phyloP scores from a whole-genome alignment of 192 early-diverging fungal species.

The Backusella tuberculispora region DNA sequence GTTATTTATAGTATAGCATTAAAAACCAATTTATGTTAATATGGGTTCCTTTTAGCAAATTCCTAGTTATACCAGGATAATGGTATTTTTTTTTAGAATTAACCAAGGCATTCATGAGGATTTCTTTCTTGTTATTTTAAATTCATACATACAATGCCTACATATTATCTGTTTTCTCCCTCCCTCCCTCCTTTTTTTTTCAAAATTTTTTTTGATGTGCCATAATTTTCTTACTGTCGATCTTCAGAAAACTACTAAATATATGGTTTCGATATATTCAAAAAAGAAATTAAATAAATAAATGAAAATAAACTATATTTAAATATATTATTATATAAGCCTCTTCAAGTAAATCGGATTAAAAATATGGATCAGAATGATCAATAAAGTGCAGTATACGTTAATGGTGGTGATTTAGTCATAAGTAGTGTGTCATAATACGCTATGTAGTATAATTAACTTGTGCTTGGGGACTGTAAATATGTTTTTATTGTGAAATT shows the following conservation, averaged over 20 bases:
- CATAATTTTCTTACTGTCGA: neutral
- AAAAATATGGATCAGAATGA: neutral
- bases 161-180: too few relatives aligned
- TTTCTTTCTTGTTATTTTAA: too few relatives aligned
- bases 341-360: neutral
- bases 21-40: too few relatives aligned
- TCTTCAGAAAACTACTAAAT: neutral
- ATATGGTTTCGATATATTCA: neutral
- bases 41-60: too few relatives aligned
- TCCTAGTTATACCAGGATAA: too few relatives aligned
- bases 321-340: neutral
- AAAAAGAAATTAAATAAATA: too few relatives aligned
- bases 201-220: neutral
- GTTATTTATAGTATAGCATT: too few relatives aligned
- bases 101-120: too few relatives aligned
- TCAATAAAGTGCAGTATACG: neutral
- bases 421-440: neutral
- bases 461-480: neutral
- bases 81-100: too few relatives aligned
- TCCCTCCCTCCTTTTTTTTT: too few relatives aligned
- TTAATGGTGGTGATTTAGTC: neutral
- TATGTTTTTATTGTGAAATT: neutral
- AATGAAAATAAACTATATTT: neutral
- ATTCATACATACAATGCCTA: too few relatives aligned
- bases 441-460: slow-evolving; percentile 8